A percentile compares a stretch with the other conserved stretches of the same genome.
phyloP scores from a whole-genome alignment of 257 asterid species.

The Perilla frutescens region DNA sequence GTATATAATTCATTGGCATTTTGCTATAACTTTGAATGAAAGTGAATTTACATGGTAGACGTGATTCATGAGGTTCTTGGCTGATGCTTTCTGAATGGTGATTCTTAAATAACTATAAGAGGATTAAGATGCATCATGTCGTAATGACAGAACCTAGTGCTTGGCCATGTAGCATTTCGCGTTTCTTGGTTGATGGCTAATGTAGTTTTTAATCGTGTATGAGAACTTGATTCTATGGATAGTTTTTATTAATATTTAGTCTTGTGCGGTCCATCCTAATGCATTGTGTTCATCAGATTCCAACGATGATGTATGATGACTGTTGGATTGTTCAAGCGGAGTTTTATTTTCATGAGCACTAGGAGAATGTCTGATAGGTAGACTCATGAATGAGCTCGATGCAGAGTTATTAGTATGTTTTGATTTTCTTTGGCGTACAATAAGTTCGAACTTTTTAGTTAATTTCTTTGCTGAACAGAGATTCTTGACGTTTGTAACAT shows the following conservation, averaged over 20 bases:
- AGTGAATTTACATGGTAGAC: background rate
- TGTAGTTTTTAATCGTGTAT: slow-evolving; percentile 23
- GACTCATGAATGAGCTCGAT: slow-evolving; percentile 46
- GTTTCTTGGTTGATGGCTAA: slow-evolving; percentile 28
- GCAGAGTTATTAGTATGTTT: slow-evolving; percentile 27
- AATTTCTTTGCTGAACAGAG: slow-evolving; percentile 19
- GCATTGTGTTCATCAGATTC: slow-evolving; percentile 72
- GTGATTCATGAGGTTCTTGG: background rate
- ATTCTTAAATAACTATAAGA: background rate
- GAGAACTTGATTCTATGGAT: slow-evolving; percentile 23
- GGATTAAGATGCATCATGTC: slow-evolving; percentile 13
- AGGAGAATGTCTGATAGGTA: slow-evolving; percentile 54
- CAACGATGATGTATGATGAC: slow-evolving; percentile 82
- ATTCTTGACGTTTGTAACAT: slow-evolving; percentile 31
- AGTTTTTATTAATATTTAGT: slow-evolving; percentile 36
- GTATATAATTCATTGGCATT: background rate
- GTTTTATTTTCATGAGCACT: slow-evolving; percentile 52
- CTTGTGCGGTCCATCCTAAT: slow-evolving; percentile 58
- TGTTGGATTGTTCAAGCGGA: slow-evolving; percentile 58
- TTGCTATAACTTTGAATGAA: background rate
- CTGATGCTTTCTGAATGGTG: slow-evolving; percentile 2
- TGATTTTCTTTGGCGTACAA: slow-evolving; percentile 29
- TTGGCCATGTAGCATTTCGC: slow-evolving; percentile 32
- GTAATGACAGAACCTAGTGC: slow-evolving; percentile 18
- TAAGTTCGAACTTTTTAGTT: slow-evolving; percentile 28